Evolutionary conservation across 1,139 yeast genomes (phyloP).

Genomic region (Protomyces lactucae-debilis): DNA sequence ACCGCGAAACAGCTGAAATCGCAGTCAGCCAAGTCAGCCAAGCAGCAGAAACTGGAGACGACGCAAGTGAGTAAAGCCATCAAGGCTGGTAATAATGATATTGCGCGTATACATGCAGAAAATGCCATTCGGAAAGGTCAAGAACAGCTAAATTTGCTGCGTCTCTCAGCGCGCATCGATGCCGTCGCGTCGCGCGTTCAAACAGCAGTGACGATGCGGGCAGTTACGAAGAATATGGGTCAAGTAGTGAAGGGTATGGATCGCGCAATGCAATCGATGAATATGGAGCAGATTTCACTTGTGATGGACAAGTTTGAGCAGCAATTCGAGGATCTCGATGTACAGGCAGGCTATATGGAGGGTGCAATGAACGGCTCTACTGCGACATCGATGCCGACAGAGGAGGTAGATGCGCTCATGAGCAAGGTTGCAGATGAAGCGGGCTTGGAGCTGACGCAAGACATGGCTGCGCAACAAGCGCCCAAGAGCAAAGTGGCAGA

Average conservation of each 20-base stretch:
- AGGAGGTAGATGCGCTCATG: conserved; percentile 87
- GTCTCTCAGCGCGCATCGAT: conserved; percentile 85
- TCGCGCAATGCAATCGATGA: conserved; percentile 91
- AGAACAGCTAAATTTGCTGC: conserved; percentile 74
- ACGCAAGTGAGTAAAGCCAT: conserved; percentile 86
- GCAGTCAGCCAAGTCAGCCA: conserved; percentile 85
- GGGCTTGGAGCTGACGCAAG: conserved; percentile 86
- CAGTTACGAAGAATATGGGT: conserved; percentile 90
- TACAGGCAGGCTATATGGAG: conserved; percentile 88
- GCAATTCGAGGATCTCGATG: conserved; percentile 94
- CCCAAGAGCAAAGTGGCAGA: conserved; percentile 13
- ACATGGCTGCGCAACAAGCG: conserved; percentile 46
- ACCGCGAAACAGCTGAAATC: conserved; percentile 89
- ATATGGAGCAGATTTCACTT: conserved; percentile 80
- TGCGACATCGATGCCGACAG: conserved; percentile 88
- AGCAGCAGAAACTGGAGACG: conserved; percentile 82
- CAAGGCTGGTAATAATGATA: conserved; percentile 80
- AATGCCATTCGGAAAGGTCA: conserved; percentile 90
- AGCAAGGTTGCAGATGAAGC: conserved; percentile 97
- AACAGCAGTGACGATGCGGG: conserved; percentile 95
- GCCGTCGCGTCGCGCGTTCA: conserved; percentile 95
- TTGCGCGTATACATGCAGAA: conserved; percentile 90
- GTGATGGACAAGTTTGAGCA: conserved; percentile 96
- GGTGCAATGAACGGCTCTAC: conserved; percentile 49
- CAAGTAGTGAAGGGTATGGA: conserved; percentile 95